A percentile compares a stretch with the other conserved stretches of the same genome.
These are phyloP conservation scores for Ophiostoma piceae DNA, from an alignment of 2,329 filamentous ascomycete genomes.

Conservation along the genomic window DNA sequence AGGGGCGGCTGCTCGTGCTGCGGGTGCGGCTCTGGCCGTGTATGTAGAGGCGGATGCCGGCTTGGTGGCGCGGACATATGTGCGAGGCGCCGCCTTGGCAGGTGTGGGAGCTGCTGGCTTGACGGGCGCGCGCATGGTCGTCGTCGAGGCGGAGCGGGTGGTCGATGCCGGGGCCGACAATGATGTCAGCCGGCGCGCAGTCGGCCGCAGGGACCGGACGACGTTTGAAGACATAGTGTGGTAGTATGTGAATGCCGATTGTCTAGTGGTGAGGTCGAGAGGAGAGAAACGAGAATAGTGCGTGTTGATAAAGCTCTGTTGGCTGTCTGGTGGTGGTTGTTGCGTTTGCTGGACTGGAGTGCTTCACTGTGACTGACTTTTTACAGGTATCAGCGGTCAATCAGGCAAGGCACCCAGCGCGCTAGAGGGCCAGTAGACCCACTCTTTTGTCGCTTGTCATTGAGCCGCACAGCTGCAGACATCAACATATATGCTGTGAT, in stretches of 20 bases:
- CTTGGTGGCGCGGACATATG: not conserved
- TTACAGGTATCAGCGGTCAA: not conserved
- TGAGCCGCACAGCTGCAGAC: not conserved
- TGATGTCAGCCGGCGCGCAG: not conserved
- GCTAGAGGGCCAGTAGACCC: not conserved
- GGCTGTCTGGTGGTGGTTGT: not conserved
- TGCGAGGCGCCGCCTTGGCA: not conserved
- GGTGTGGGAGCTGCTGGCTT: not conserved
- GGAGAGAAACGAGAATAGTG: not conserved
- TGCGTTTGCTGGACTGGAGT: not conserved
- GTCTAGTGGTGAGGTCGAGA: not conserved
- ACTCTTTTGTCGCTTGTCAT: not conserved
- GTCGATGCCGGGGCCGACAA: not conserved
- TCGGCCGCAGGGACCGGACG: conserved; percentile 9
- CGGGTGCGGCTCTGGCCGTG: no score
- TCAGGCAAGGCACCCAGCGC: not conserved
- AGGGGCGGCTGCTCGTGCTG: not conserved
- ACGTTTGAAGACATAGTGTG: conserved; percentile 19
- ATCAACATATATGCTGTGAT: not conserved
- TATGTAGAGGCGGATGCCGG: not conserved
- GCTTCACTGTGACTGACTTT: not conserved
- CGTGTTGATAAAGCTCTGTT: not conserved
- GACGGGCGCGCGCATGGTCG: not conserved
- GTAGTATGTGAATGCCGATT: not conserved
- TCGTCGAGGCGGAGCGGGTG: conserved; percentile 5